Evolutionary conservation across 1,284 basidiomycete genomes (phyloP).

Genomic region (Naganishia sp.): DNA sequence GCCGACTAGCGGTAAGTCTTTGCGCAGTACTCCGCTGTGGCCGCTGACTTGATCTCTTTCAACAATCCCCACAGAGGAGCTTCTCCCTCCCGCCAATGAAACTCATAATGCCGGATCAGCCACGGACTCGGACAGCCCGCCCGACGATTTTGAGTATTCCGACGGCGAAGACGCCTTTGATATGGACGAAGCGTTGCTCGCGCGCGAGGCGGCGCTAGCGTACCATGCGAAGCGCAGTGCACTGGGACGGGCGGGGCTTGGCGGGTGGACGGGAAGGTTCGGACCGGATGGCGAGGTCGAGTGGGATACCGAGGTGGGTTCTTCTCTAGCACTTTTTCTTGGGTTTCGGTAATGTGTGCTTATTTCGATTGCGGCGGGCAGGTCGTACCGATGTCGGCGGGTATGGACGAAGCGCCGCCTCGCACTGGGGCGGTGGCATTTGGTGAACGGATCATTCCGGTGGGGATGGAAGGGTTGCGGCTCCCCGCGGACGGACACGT

Average conservation of each 20-base stretch:
- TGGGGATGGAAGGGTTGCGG: slow-evolving; percentile 9
- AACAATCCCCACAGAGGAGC: not conserved
- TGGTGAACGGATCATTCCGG: slow-evolving; percentile 31
- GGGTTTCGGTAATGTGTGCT: not conserved
- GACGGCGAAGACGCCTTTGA: slow-evolving; percentile 33
- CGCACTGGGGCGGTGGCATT: slow-evolving; percentile 25
- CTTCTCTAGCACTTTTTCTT: not conserved
- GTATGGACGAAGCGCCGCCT: slow-evolving; percentile 20
- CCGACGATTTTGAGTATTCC: slow-evolving; percentile 30
- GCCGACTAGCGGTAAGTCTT: slow-evolving; percentile 7
- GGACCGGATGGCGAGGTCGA: slow-evolving; percentile 29
- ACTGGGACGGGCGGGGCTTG: slow-evolving; percentile 31
- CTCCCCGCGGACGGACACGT: slow-evolving; percentile 1
- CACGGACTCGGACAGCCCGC: slow-evolving; percentile 15
- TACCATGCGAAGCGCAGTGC: slow-evolving; percentile 34
- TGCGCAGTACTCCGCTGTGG: not conserved
- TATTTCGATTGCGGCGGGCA: not conserved
- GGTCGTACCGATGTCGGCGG: slow-evolving; percentile 27
- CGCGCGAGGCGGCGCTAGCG: slow-evolving; percentile 33
- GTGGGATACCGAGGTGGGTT: slow-evolving; percentile 30
- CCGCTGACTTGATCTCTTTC: not conserved
- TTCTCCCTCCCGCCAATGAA: not conserved
- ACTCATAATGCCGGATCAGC: slow-evolving; percentile 1
- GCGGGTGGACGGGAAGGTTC: slow-evolving; percentile 34
- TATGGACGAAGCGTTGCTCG: slow-evolving; percentile 32